These are phyloP conservation scores for Garcia nutans DNA, from an alignment of 345 rosid species.

Conservation along the genomic window DNA sequence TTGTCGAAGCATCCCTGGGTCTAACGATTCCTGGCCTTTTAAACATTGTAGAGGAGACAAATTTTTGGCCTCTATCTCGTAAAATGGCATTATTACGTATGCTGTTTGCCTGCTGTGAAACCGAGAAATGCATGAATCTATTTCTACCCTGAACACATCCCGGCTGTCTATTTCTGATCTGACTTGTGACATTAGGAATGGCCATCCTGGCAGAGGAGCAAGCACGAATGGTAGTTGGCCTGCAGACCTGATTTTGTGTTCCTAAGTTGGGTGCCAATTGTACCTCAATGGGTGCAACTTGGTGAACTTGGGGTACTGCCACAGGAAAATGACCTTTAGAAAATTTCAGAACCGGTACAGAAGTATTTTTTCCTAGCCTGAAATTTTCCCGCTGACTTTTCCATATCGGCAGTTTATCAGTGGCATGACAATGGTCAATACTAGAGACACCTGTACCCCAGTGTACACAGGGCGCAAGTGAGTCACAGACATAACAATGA, in stretches of 20 bases:
- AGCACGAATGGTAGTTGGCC: constrained; percentile 28
- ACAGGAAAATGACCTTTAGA: constrained; percentile 20
- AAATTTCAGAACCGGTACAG: constrained; percentile 26
- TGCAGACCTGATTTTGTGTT: constrained; percentile 20
- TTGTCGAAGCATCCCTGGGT: constrained; percentile 9
- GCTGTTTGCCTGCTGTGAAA: constrained; percentile 29
- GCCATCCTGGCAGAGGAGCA: constrained; percentile 40
- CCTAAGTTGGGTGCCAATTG: constrained; percentile 17
- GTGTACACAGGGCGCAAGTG: constrained; percentile 62
- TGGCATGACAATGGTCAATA: constrained; percentile 81
- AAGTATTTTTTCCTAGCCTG: constrained; percentile 32
- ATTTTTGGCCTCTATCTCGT: constrained; percentile 39
- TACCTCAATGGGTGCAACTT: constrained; percentile 18
- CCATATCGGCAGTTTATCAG: constrained; percentile 64
- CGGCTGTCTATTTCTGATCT: constrained; percentile 23
- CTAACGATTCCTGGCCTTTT: constrained; percentile 23
- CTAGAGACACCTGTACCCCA: constrained; percentile 53
- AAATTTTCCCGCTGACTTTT: constrained; percentile 47
- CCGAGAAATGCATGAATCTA: constrained; percentile 21
- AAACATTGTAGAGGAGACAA: constrained; percentile 31
- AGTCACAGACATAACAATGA: constrained; percentile 87
- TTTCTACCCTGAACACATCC: constrained; percentile 16
- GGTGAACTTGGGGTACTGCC: constrained; percentile 24
- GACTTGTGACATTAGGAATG: constrained; percentile 33
- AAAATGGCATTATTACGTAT: constrained; percentile 30